Percentiles rank a stretch among this genome's conserved stretches.
These are phyloP conservation scores for Pugionium cornutum DNA, from an alignment of 345 rosid genomes.

Conservation along the genomic window DNA sequence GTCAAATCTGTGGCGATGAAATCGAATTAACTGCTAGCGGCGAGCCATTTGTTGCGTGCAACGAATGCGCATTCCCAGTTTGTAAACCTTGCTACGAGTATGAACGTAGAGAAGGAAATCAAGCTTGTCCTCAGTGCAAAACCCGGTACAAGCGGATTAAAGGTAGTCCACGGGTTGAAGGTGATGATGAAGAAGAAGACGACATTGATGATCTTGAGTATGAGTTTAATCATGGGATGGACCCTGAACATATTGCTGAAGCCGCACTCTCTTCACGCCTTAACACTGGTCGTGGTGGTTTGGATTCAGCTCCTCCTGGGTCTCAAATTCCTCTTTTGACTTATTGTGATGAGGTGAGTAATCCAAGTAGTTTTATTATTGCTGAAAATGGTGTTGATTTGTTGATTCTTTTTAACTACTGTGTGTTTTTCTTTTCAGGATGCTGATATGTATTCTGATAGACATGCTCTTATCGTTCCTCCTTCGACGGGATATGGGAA, in stretches of 20 bases:
- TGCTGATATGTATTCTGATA: constrained; percentile 80
- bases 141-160: constrained; percentile 84
- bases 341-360: constrained; percentile 77
- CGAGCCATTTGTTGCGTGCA: constrained; percentile 93
- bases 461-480: constrained; percentile 87
- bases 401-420: neutral
- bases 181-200: constrained; percentile 96
- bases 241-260: constrained; percentile 62
- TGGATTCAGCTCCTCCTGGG: constrained; percentile 57
- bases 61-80: constrained; percentile 39
- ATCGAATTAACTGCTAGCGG: constrained; percentile 68
- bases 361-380: neutral
- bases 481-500: constrained; percentile 68
- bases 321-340: constrained; percentile 91
- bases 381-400: neutral
- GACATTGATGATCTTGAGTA: constrained; percentile 85
- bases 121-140: constrained; percentile 97
- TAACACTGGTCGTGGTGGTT: constrained; percentile 57
- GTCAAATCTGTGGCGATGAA: constrained; percentile 49
- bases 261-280: constrained; percentile 57
- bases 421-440: constrained; percentile 45
- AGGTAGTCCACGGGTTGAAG: constrained; percentile 95
- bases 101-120: constrained; percentile 95
- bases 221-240: constrained; percentile 72
- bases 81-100: constrained; percentile 94